Base-by-base conservation (phyloP, 2,329 filamentous ascomycete species). In the Periconia sp. region DNA sequence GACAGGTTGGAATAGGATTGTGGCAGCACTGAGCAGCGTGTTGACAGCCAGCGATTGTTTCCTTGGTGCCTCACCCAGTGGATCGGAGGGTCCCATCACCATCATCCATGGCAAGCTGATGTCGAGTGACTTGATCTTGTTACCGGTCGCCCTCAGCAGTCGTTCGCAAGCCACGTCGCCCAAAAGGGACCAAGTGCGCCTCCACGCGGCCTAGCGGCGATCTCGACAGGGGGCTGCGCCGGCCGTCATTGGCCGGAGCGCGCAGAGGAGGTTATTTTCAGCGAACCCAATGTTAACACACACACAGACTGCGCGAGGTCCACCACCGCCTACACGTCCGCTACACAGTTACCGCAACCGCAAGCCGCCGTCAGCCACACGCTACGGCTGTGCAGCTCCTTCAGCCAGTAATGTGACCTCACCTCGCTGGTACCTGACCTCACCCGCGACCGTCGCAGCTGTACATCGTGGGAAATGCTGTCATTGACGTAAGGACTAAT, bases 341-440 rank as follows among this genome's bases (percentile, higher is more conserved):
- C 57, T 50, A 59, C 56, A 53, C 51, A 20, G 52, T 10, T 35
- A 11, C 33, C 15, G 33, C 33, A n/a, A 37, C 33, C 23, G 23
- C 23, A 27, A 41, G 33, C 54, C 58, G 52, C 55, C 60, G 63
- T 68, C 68, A 72, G 71, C 71, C 71, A 73, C 70, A 63, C n/a
- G n/a, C 47, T 37, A 61, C 60, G 69, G 70, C 71, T 73, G 68
- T 71, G 70, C 66, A 66, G 57, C 54, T 20, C 47, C 52, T 50
- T 56, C 54, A 62, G 56, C 69, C 69, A 72, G 62, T 73, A 50
- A 64, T 27, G 64, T 67, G 63, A 65, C 61, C 62, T 66, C 60
- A 61, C 59, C 55, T 55, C 47, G 51, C 50, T 44, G 44, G 62
- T 63, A 63, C 63, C 60, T 65, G 62, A 52, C 55, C 49, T 43